Evolutionary conservation across 176 grass and related monocot species (phyloP).

Genomic region (Musa itinerans): DNA sequence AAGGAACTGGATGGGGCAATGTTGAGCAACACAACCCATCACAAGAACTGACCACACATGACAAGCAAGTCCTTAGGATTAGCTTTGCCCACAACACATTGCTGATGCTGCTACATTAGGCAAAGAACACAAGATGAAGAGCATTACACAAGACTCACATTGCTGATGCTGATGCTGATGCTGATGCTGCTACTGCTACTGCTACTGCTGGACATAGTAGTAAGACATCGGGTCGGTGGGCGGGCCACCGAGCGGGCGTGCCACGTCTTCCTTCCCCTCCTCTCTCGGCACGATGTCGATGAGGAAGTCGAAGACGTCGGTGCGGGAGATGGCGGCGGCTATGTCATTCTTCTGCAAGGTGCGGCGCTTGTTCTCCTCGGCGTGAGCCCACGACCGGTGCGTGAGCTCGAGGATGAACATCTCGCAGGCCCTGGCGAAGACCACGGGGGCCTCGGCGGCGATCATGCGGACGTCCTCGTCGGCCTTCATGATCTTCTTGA

Average conservation of each 20-base stretch:
- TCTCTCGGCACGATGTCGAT: conserved; percentile 13
- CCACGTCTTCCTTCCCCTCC: neutral
- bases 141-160: neutral
- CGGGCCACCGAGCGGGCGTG: neutral
- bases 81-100: neutral
- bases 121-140: neutral
- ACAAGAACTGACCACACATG: neutral
- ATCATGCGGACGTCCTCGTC: conserved; percentile 94
- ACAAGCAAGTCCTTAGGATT: neutral
- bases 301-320: conserved; percentile 26
- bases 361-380: conserved; percentile 23
- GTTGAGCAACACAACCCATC: neutral
- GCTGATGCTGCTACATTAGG: neutral
- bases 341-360: conserved; percentile 27
- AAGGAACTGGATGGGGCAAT: neutral
- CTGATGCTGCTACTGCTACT: no score
- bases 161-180: neutral
- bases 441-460: conserved; percentile 81
- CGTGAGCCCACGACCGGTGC: conserved; percentile 39
- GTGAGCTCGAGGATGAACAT: conserved; percentile 96
- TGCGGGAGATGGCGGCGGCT: conserved; percentile 18
- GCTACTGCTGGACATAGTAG: neutral
- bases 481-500: conserved; percentile 26
- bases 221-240: neutral
- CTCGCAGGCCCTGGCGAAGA: conserved; percentile 84